A percentile compares a stretch with the other conserved stretches of the same genome.
Evolutionary conservation across 345 rosid genomes (phyloP).

Genomic region (Bruguiera sexangula): DNA sequence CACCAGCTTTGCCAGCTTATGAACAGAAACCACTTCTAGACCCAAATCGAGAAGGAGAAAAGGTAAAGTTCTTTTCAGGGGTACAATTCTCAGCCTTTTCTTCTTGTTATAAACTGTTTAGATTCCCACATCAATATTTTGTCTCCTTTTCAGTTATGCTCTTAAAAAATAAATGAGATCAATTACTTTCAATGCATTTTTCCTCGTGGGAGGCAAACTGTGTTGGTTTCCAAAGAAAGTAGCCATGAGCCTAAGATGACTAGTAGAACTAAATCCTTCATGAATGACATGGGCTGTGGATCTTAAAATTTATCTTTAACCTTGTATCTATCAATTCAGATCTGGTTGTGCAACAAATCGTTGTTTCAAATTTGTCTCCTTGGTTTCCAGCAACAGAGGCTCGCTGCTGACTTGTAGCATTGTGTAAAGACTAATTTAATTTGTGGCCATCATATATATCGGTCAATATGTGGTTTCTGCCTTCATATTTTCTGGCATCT

Average conservation of each 20-base stretch:
- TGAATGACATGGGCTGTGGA: neutral
- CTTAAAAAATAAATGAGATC: neutral
- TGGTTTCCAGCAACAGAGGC: neutral
- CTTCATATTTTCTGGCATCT: neutral
- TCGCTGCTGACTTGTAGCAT: neutral
- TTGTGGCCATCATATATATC: neutral
- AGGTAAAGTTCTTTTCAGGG: constrained; percentile 38
- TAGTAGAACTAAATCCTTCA: neutral
- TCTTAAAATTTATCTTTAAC: neutral
- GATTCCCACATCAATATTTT: neutral
- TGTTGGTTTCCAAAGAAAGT: neutral
- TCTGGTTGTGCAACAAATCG: neutral
- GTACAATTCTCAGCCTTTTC: neutral
- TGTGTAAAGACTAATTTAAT: neutral
- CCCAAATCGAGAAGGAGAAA: constrained; percentile 90
- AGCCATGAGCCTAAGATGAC: neutral
- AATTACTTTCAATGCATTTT: neutral
- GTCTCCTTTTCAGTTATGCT: neutral
- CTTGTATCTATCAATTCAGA: neutral
- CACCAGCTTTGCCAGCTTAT: constrained; percentile 66
- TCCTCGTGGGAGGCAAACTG: neutral
- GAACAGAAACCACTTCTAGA: constrained; percentile 90
- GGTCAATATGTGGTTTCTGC: neutral
- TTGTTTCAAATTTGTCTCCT: neutral
- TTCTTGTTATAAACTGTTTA: neutral